phyloP scores from a whole-genome alignment of 805 yeast species.

The Monosporozyma yasuniensis region DNA sequence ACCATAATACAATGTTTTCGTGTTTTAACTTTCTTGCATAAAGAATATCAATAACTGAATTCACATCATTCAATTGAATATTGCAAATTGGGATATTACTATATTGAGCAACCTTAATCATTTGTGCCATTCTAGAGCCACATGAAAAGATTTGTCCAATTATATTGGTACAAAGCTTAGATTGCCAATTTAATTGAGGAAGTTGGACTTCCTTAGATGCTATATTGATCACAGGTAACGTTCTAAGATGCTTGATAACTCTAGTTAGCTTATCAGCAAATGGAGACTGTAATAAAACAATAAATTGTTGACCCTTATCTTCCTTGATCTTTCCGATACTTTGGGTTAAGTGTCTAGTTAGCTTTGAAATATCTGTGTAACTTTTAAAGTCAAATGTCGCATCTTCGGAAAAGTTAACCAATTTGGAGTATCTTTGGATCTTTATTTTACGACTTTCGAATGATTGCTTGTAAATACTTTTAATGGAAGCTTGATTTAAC shows the following conservation, averaged over 20 bases:
- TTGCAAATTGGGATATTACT: constrained; percentile 84
- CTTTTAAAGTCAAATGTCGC: constrained; percentile 48
- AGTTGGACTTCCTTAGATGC: constrained; percentile 47
- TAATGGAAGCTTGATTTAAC: constrained; percentile 26
- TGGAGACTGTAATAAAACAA: constrained; percentile 71
- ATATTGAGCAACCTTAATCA: constrained; percentile 57
- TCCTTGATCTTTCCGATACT: constrained; percentile 49
- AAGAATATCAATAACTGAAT: constrained; percentile 72
- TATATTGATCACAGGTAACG: constrained; percentile 58
- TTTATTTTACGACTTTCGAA: constrained; percentile 40
- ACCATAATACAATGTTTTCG: constrained; percentile 76
- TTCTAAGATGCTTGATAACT: constrained; percentile 38
- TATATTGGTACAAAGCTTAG: constrained; percentile 51
- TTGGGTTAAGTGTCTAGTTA: constrained; percentile 51
- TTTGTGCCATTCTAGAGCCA: constrained; percentile 61
- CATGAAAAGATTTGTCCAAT: constrained; percentile 64
- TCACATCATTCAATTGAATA: constrained; percentile 64
- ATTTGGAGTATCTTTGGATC: constrained; percentile 34
- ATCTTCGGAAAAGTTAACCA: constrained; percentile 45
- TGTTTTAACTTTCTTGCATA: constrained; percentile 70
- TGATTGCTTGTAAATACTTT: constrained; percentile 47
- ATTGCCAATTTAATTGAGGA: constrained; percentile 80
- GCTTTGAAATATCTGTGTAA: constrained; percentile 44
- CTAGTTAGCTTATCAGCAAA: constrained; percentile 39
- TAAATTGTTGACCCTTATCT: constrained; percentile 53